A percentile compares a stretch with the other conserved stretches of the same genome.
phyloP scores from a whole-genome alignment of 495 filamentous ascomycete species.

The Annulohypoxylon moriforme region DNA sequence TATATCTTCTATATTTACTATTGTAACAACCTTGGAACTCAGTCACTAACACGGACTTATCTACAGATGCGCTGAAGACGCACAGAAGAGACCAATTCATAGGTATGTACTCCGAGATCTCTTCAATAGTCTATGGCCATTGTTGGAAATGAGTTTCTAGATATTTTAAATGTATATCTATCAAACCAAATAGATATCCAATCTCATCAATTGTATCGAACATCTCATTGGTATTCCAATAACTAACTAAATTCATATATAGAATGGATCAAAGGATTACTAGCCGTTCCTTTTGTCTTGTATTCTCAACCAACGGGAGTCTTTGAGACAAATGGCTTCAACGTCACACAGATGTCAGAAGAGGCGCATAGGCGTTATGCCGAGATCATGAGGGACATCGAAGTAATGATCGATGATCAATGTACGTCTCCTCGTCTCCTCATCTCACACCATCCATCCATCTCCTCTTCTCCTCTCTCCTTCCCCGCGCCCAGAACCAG shows the following conservation, averaged over 20 bases:
- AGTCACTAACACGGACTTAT: slow-evolving; percentile 33
- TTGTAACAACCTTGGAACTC: not conserved
- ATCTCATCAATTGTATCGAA: slow-evolving; percentile 4
- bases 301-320: slow-evolving; percentile 92
- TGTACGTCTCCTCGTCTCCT: slow-evolving; percentile 65
- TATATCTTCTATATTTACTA: slow-evolving; percentile 10
- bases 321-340: slow-evolving; percentile 70
- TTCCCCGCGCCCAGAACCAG: slow-evolving; percentile 20
- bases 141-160: not conserved
- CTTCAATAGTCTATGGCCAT: slow-evolving; percentile 23
- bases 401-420: slow-evolving; percentile 90
- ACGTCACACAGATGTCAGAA: slow-evolving; percentile 69
- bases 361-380: slow-evolving; percentile 85
- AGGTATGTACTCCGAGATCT: slow-evolving; percentile 58
- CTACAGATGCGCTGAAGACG: slow-evolving; percentile 85
- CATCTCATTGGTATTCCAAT: slow-evolving; percentile 11
- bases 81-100: slow-evolving; percentile 88
- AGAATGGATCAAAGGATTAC: slow-evolving; percentile 81
- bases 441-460: slow-evolving; percentile 30
- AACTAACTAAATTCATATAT: slow-evolving; percentile 21
- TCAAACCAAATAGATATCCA: slow-evolving; percentile 8
- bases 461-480: slow-evolving; percentile 6
- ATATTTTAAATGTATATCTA: slow-evolving; percentile 16
- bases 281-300: slow-evolving; percentile 96
- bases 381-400: slow-evolving; percentile 95